Conservation (phyloP, 1,139 yeast species). For the Kurtzmaniella natalensis region DNA sequence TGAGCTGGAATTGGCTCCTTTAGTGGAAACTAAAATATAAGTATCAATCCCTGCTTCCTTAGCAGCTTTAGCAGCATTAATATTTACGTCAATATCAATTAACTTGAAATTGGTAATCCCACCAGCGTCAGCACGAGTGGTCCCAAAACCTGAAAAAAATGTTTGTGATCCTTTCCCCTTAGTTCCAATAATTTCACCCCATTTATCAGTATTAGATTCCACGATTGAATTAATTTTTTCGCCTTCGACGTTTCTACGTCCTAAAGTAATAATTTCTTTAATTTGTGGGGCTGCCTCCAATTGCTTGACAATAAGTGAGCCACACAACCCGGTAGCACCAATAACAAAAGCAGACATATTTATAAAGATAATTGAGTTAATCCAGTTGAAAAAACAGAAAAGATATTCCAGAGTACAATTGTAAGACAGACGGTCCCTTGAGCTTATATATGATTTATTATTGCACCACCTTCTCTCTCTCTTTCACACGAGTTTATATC, state of each 20-base stretch:
- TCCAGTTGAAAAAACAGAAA: too few relatives aligned
- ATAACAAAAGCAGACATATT: constrained; percentile 30
- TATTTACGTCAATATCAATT: constrained; percentile 68
- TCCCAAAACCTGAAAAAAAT: constrained; percentile 66
- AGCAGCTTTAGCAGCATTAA: constrained; percentile 64
- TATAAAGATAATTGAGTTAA: too few relatives aligned
- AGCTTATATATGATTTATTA: too few relatives aligned
- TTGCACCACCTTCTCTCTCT: too few relatives aligned
- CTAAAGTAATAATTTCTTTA: constrained; percentile 36
- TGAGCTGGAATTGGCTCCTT: constrained; percentile 54
- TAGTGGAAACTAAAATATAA: constrained; percentile 57
- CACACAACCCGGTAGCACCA: constrained; percentile 65
- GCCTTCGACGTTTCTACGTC: constrained; percentile 32
- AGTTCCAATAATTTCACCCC: constrained; percentile 30
- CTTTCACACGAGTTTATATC: too few relatives aligned
- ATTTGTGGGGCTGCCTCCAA: constrained; percentile 27
- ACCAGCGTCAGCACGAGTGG: constrained; percentile 72
- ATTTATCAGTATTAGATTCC: constrained; percentile 35
- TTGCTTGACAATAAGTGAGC: constrained; percentile 39
- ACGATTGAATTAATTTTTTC: constrained; percentile 26
- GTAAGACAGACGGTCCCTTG: too few relatives aligned
- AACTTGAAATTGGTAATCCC: constrained; percentile 52
- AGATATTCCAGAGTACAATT: too few relatives aligned
- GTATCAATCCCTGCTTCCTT: constrained; percentile 61
- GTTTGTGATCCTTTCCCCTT: constrained; percentile 17